phyloP scores from a whole-genome alignment of 23 red algal genomes.

The Porphyridium purpureum region DNA sequence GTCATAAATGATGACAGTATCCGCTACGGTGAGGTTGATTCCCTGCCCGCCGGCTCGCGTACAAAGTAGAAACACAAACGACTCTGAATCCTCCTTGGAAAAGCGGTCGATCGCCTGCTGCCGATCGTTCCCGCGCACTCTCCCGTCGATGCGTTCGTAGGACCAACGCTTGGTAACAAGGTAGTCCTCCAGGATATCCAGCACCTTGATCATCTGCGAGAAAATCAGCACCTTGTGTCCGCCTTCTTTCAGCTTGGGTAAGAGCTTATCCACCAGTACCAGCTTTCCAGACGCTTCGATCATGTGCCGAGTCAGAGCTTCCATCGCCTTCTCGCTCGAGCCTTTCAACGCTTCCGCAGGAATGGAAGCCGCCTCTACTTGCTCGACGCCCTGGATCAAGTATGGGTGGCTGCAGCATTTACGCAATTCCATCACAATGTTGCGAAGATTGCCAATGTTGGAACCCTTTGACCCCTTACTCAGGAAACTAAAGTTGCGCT shows the following conservation, averaged over 20 bases:
- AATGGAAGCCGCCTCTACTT: slow-evolving; percentile 2
- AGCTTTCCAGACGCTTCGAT: slow-evolving; percentile 47
- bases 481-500: slow-evolving; percentile 50
- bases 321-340: neutral
- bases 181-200: slow-evolving; percentile 62
- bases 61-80: slow-evolving; percentile 54
- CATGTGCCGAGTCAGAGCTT: slow-evolving; percentile 16
- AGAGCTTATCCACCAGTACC: slow-evolving; percentile 47
- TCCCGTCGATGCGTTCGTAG: slow-evolving; percentile 51
- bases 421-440: slow-evolving; percentile 60
- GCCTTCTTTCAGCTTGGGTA: slow-evolving; percentile 22
- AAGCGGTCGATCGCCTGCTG: slow-evolving; percentile 63
- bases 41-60: slow-evolving; percentile 56
- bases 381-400: slow-evolving; percentile 45
- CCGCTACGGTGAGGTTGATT: slow-evolving; percentile 53
- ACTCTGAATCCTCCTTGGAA: slow-evolving; percentile 15
- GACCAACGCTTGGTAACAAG: slow-evolving; percentile 12
- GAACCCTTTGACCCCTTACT: slow-evolving; percentile 8
- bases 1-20: slow-evolving; percentile 66
- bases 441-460: slow-evolving; percentile 54
- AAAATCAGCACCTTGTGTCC: slow-evolving; percentile 51
- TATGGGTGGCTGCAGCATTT: slow-evolving; percentile 63
- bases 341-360: neutral
- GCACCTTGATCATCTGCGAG: slow-evolving; percentile 54
- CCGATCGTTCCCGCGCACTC: slow-evolving; percentile 47